These are phyloP conservation scores for Leccinum obscurum DNA, from an alignment of 768 basidiomycete species.

Conservation along the genomic window DNA sequence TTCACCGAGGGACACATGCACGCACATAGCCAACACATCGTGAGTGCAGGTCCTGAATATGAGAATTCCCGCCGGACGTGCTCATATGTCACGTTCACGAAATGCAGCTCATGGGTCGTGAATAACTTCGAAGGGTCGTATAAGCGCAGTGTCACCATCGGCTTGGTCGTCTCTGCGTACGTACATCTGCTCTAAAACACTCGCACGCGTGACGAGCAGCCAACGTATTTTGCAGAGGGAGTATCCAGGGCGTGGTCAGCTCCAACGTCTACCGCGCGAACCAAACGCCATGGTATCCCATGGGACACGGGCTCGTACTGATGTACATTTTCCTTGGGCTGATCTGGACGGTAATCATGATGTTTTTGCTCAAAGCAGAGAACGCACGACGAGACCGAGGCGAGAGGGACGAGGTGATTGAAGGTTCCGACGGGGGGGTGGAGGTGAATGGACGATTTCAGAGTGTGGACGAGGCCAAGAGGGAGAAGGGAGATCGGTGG, in stretches of 20 bases:
- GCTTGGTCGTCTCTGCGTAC: slow-evolving; percentile 66
- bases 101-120: slow-evolving; percentile 50
- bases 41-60: slow-evolving; percentile 27
- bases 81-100: slow-evolving; percentile 3
- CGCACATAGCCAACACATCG: slow-evolving; percentile 57
- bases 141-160: slow-evolving; percentile 71
- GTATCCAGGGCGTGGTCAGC: slow-evolving; percentile 74
- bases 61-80: background rate
- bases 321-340: slow-evolving; percentile 42
- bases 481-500: slow-evolving; percentile 72
- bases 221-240: slow-evolving; percentile 48
- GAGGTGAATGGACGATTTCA: slow-evolving; percentile 58
- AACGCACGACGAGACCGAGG: slow-evolving; percentile 68
- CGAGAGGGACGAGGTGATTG: slow-evolving; percentile 66
- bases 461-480: slow-evolving; percentile 64
- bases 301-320: slow-evolving; percentile 63
- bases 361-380: slow-evolving; percentile 50
- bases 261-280: slow-evolving; percentile 73
- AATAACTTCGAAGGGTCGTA: slow-evolving; percentile 78
- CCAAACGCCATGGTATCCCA: slow-evolving; percentile 68
- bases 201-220: background rate
- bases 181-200: slow-evolving; percentile 19
- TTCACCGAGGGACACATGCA: background rate
- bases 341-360: slow-evolving; percentile 44
- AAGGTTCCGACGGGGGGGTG: slow-evolving; percentile 34